These are phyloP conservation scores for Astrephomene gubernaculifera DNA, from an alignment of 139 green algal species.

Conservation along the genomic window DNA sequence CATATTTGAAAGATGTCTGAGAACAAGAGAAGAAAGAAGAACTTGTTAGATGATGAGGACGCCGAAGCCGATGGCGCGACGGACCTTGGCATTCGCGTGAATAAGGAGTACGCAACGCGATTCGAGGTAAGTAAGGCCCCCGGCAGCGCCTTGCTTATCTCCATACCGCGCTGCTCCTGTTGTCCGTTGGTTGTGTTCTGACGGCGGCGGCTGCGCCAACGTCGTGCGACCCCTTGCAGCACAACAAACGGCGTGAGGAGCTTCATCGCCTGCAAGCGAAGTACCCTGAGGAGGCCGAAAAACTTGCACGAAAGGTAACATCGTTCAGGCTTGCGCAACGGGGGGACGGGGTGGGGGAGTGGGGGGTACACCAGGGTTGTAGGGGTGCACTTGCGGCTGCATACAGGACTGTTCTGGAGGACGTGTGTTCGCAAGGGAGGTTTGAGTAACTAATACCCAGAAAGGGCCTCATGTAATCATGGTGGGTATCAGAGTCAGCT, in stretches of 20 bases:
- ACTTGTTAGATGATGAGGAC: conserved; percentile 71
- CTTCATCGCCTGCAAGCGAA: conserved; percentile 85
- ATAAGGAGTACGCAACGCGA: conserved; percentile 75
- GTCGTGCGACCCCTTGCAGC: conserved; percentile 55
- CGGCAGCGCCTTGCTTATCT: no score
- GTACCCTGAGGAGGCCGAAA: conserved; percentile 78
- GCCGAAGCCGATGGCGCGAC: not conserved
- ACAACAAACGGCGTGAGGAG: conserved; percentile 88
- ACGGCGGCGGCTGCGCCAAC: conserved; percentile 21
- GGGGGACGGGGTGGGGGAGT: no score
- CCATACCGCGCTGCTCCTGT: not conserved
- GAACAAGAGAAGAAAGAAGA: conserved; percentile 44
- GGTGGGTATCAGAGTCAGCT: no score
- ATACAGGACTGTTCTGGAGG: no score
- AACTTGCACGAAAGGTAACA: conserved; percentile 48
- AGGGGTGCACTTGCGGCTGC: no score
- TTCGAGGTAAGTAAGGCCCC: conserved; percentile 75
- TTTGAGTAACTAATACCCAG: no score
- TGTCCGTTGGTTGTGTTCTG: not conserved
- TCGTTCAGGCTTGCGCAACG: not conserved
- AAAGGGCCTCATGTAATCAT: no score
- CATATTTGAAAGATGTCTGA: no score
- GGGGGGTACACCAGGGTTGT: no score
- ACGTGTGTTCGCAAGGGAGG: no score
- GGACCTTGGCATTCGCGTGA: conserved; percentile 57